Evolutionary conservation across 2,329 filamentous ascomycete genomes (phyloP), one percentile per base, ranked within the genome.

Genomic region (Neofusicoccum sp.): DNA sequence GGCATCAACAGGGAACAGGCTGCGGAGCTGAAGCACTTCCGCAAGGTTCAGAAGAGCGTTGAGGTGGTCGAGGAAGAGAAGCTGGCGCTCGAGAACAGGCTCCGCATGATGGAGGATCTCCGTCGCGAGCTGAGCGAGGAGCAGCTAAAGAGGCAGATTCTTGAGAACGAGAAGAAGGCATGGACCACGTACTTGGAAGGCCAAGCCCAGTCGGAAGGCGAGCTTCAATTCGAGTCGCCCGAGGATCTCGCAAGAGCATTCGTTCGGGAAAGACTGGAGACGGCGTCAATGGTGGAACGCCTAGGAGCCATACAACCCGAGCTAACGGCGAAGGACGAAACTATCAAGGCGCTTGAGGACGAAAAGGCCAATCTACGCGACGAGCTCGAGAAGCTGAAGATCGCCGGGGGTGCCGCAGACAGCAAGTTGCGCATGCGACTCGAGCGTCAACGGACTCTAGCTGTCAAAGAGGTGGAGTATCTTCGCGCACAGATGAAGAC

Each of bases 1-100:
- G 82, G 85, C 0, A 85, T 86, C 36, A 96, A 91, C 64, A 83
- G 90, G 26, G 91, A 96, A 53, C 90, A 96, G 70, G 80, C 86
- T 12, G 76, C 82, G 0, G 93, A 99, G 71, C 78, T 99, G 36
- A 91, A 89, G 67, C 89, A 92, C 66, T 82, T 96, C 38, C 88
- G 92, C 12, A 89, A 92, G 66, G 78, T 89, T 3, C 88, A 92
- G 72, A 93, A 90, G 75, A 91, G 90, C n/a, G 88, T 96, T 1
- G 91, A 96, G 70, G 85, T 99, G 2, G 89, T 98, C 0, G 92
- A 99, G 71, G 95, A 99, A 73, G 92, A 99, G 78, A 98, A 98
- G 79, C 83, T 90, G 63, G 85, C 86, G 0, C 78, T 99, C 24
- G 89, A 95, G 73, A 86, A 87, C 33, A 91, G 87, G 69, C 73